Conservation (phyloP, 2,329 filamentous ascomycete genomes). For the Apiospora phragmitis region DNA sequence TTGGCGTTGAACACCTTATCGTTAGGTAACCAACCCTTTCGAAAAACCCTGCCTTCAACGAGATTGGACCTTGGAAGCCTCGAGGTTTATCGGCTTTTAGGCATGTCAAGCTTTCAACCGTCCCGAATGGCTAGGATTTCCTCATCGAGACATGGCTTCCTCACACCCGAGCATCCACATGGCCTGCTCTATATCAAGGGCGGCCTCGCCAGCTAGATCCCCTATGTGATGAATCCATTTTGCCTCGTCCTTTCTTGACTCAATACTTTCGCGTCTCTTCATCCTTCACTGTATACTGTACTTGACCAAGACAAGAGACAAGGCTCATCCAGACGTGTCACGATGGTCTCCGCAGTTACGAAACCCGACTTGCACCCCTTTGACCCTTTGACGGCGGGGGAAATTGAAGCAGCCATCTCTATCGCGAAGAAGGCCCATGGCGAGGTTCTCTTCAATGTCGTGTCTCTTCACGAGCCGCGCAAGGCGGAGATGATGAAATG, state of each 20-base stretch:
- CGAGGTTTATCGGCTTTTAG: neutral
- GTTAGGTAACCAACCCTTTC: neutral
- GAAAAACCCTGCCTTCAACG: neutral
- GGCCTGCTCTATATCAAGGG: constrained; percentile 4
- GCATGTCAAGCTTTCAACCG: neutral
- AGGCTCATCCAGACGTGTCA: neutral
- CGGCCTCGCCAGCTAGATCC: neutral
- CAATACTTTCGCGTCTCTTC: neutral
- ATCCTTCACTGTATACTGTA: neutral
- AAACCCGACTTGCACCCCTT: constrained; percentile 59
- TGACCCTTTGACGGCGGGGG: constrained; percentile 70
- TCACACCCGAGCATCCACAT: neutral
- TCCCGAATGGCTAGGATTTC: constrained; percentile 12
- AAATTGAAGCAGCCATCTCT: constrained; percentile 72
- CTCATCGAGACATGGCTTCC: constrained; percentile 11
- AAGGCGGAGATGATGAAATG: constrained; percentile 83
- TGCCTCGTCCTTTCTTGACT: neutral
- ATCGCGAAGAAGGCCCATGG: constrained; percentile 70
- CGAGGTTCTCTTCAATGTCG: constrained; percentile 80
- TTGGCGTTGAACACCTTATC: constrained; percentile 3
- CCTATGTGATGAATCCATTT: neutral
- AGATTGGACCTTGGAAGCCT: neutral
- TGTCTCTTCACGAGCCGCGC: constrained; percentile 80
- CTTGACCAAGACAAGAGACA: neutral
- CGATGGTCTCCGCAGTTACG: neutral